Conservation (phyloP, 1,139 yeast species). For the Pichia sp. region DNA sequence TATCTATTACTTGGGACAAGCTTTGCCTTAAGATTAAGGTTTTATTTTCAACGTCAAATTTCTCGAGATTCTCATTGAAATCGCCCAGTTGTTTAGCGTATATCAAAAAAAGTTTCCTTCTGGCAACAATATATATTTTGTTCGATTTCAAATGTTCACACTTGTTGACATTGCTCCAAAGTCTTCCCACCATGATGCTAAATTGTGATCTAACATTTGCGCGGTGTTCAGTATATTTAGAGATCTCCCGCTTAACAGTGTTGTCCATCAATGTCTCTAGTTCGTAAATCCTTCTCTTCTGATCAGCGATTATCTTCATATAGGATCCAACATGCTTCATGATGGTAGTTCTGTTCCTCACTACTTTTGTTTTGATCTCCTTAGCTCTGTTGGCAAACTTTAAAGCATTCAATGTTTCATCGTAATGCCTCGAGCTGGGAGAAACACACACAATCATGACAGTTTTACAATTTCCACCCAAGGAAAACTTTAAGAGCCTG, state of each 20-base stretch:
- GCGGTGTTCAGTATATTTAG: constrained; percentile 30
- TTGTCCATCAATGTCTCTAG: constrained; percentile 13
- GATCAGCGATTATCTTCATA: constrained; percentile 80
- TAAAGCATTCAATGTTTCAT: constrained; percentile 84
- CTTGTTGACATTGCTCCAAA: constrained; percentile 13
- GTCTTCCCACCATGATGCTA: constrained; percentile 33
- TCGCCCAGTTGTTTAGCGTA: constrained; percentile 41
- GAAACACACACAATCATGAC: constrained; percentile 94
- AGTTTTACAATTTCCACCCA: constrained; percentile 94
- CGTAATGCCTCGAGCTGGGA: constrained; percentile 81
- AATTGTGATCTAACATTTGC: constrained; percentile 39
- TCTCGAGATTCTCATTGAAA: constrained; percentile 26
- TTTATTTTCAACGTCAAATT: constrained; percentile 22
- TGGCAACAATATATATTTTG: constrained; percentile 52
- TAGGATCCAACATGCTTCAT: constrained; percentile 88
- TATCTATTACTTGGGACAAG: constrained; percentile 26
- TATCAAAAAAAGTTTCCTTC: constrained; percentile 49
- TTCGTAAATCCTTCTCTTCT: constrained; percentile 58
- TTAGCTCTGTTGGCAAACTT: constrained; percentile 90
- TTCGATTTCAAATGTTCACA: constrained; percentile 35
- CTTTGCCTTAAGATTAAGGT: constrained; percentile 22
- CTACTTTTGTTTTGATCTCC: constrained; percentile 78
- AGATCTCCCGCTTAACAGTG: constrained; percentile 12
- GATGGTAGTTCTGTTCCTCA: constrained; percentile 69
- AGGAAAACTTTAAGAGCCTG: constrained; percentile 74